These are phyloP conservation scores for Geoglossum cookeanum DNA, from an alignment of 2,329 filamentous ascomycete species.

Conservation along the genomic window DNA sequence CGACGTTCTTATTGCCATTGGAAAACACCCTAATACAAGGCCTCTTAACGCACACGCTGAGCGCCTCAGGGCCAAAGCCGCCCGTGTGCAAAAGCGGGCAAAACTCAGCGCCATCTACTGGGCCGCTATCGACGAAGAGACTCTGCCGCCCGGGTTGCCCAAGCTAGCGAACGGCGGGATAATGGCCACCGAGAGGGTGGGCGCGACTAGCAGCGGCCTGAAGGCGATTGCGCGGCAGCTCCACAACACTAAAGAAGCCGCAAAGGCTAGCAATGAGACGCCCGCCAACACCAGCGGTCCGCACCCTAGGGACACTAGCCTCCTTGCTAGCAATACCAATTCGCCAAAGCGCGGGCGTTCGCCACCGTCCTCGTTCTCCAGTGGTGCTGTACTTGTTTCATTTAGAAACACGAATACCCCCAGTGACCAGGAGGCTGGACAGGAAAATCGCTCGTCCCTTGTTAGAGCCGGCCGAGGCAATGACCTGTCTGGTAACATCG, in stretches of 20 bases:
- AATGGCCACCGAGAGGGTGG: background rate
- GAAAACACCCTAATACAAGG: slow-evolving; percentile 39
- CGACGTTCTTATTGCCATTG: slow-evolving; percentile 41
- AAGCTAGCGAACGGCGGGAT: background rate
- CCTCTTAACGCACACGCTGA: slow-evolving; percentile 40
- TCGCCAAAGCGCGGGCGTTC: background rate
- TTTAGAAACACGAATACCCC: background rate
- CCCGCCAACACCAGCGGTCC: background rate
- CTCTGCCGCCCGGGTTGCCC: slow-evolving; percentile 17
- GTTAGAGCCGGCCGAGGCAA: background rate
- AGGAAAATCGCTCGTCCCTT: background rate
- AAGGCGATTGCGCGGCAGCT: background rate
- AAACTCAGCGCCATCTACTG: slow-evolving; percentile 41
- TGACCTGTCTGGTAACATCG: background rate
- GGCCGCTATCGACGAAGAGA: slow-evolving; percentile 40
- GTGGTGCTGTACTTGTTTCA: background rate
- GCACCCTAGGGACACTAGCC: background rate
- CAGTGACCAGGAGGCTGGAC: slow-evolving; percentile 4
- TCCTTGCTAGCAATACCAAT: background rate
- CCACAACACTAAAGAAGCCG: background rate
- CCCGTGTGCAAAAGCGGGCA: slow-evolving; percentile 23
- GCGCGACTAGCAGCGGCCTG: background rate
- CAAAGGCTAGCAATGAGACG: background rate
- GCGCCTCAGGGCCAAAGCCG: slow-evolving; percentile 23
- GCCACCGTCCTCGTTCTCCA: background rate